A percentile compares a stretch with the other conserved stretches of the same genome.
These are phyloP conservation scores for Tylopilus felleus DNA, from an alignment of 768 basidiomycete species.

Conservation along the genomic window DNA sequence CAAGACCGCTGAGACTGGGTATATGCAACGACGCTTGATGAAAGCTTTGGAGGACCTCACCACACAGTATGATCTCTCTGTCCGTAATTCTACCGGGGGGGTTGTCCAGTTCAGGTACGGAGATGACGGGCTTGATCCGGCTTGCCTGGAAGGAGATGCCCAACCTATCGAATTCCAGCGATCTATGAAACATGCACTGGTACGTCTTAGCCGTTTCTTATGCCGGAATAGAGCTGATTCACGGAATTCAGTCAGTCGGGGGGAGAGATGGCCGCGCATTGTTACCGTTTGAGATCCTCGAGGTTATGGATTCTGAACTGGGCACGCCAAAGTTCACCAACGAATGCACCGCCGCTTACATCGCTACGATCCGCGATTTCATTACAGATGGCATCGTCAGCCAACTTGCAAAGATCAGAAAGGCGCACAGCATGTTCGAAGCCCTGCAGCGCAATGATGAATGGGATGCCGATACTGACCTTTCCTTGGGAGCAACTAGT, in stretches of 20 bases:
- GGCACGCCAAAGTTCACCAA: constrained; percentile 53
- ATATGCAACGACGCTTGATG: constrained; percentile 99
- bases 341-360: constrained; percentile 70
- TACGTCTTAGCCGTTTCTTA: constrained; percentile 25
- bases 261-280: constrained; percentile 59
- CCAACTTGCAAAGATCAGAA: constrained; percentile 63
- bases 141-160: constrained; percentile 92
- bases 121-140: constrained; percentile 96
- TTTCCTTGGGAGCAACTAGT: constrained; percentile 76
- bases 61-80: constrained; percentile 93
- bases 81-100: constrained; percentile 91
- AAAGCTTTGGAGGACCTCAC: constrained; percentile 97
- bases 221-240: constrained; percentile 5
- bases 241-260: constrained; percentile 54
- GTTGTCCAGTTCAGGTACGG: constrained; percentile 97
- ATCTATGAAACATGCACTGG: constrained; percentile 82
- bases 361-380: constrained; percentile 67
- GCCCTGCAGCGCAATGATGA: constrained; percentile 71
- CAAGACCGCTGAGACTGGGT: constrained; percentile 99
- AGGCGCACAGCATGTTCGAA: constrained; percentile 76
- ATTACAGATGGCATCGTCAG: constrained; percentile 63
- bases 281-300: constrained; percentile 82
- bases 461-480: constrained; percentile 74
- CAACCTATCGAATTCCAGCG: constrained; percentile 89
- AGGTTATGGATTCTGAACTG: constrained; percentile 66